Evolutionary conservation across 441 rosid genomes (phyloP), one percentile per base, ranked within the genome.

Genomic region (Syzygium syzygioides): DNA sequence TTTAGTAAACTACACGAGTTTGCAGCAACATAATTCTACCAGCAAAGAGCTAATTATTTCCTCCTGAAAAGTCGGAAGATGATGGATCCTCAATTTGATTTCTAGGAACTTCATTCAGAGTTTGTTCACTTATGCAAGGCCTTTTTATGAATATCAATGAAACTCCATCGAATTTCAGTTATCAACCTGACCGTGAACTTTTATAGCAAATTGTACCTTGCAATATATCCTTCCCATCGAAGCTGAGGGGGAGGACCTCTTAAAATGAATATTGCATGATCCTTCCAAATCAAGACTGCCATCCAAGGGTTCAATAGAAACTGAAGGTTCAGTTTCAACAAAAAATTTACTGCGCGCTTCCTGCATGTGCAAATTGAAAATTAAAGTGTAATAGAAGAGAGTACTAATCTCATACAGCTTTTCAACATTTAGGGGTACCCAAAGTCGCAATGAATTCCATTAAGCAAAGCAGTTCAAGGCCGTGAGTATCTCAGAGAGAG

Each of bases 301-400:
- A 86, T 95, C 97, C 28, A 87, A 86, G 86, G 99, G 97, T 79
- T 96, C 93, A 23, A 96, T 56, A 11, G 30, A 57, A 86, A 95
- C 90, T 50, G 93, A 91, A 56, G 99, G 99, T 90, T 97, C 99
- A 41, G 91, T 89, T 86, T 96, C 98, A 19, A 96, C 94, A 85
- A 66, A 92, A 90, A 96, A 97, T 91, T 95, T 97, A 90, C 98
- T 94, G 53, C 90, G 93, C 7, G 99, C 99, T 95, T 97, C 99
- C 99, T 96, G 96, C 93, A 91, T 34, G 53, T 68, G 85, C 60
- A 62, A 85, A 23, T 20, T 87, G 59, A 59, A 32, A 66, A 79
- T 54, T 87, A 79, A 48, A 48, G 56, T 84, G 85, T 60, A 28
- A 20, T 23, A 85, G 86, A 48, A 86, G 86, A 28, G 14, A 89